Evolutionary conservation across 352 stramenopile species (phyloP).

Genomic region (Pythium phragmitis): DNA sequence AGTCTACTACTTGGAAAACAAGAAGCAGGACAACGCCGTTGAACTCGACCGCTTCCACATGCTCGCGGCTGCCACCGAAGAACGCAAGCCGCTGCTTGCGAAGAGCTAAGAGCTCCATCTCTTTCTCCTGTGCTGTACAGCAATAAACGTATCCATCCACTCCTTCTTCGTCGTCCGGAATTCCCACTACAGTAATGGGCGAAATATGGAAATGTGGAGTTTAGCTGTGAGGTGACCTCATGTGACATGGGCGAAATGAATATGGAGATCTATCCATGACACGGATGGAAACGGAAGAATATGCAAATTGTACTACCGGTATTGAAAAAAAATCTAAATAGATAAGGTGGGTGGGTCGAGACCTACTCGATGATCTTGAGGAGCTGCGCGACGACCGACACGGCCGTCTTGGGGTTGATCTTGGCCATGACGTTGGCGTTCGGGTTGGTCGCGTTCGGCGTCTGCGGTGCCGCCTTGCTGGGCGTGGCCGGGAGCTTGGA

Average conservation of each 20-base stretch:
- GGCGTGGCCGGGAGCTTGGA: slow-evolving; percentile 3
- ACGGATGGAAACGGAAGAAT: no score
- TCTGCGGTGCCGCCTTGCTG: slow-evolving; percentile 10
- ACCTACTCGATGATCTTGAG: slow-evolving; percentile 39
- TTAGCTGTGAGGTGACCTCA: neutral
- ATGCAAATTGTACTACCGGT: neutral
- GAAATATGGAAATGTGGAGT: neutral
- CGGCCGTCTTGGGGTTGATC: slow-evolving; percentile 66
- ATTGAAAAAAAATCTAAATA: slow-evolving; percentile 4
- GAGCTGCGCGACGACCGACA: slow-evolving; percentile 52
- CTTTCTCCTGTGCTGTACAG: neutral
- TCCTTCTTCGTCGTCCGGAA: neutral
- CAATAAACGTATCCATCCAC: neutral
- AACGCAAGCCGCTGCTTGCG: slow-evolving; percentile 61
- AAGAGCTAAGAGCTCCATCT: slow-evolving; percentile 28
- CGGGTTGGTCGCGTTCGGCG: slow-evolving; percentile 29
- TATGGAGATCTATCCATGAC: no score
- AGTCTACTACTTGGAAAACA: slow-evolving; percentile 69
- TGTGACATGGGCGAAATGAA: neutral
- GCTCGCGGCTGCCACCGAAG: slow-evolving; percentile 41
- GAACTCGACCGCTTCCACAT: slow-evolving; percentile 41
- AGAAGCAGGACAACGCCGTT: slow-evolving; percentile 35
- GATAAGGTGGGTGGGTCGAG: neutral
- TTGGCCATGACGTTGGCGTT: slow-evolving; percentile 55
- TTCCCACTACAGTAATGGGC: no score